phyloP scores from a whole-genome alignment of 2,329 filamentous ascomycete species.

The Ceratocystis albifundus region DNA sequence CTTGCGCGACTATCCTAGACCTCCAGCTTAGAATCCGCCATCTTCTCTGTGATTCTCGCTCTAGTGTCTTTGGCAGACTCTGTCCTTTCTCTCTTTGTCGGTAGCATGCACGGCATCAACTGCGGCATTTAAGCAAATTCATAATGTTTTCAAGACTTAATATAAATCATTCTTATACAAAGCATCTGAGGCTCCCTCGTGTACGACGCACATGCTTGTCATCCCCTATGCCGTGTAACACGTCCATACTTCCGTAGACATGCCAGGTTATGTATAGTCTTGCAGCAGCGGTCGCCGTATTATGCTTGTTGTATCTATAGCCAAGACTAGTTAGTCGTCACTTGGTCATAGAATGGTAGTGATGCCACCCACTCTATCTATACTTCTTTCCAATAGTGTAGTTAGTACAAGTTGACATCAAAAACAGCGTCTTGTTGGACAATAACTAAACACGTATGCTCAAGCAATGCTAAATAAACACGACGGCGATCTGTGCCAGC shows the following conservation, averaged over 20 bases:
- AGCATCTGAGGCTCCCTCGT: not conserved
- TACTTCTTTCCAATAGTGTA: too few relatives aligned
- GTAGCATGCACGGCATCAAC: constrained; percentile 4
- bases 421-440: too few relatives aligned
- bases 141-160: constrained; percentile 15
- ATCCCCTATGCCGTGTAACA: not conserved
- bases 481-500: too few relatives aligned
- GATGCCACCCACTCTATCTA: too few relatives aligned
- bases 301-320: too few relatives aligned
- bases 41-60: not conserved
- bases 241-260: not conserved
- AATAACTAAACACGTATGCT: too few relatives aligned
- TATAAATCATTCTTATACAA: not conserved
- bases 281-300: too few relatives aligned
- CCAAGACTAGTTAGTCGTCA: too few relatives aligned
- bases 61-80: not conserved
- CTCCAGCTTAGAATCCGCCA: not conserved
- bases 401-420: too few relatives aligned
- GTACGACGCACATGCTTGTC: not conserved
- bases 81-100: not conserved
- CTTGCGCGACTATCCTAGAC: not conserved
- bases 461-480: too few relatives aligned
- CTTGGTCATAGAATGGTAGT: too few relatives aligned
- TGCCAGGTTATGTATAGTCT: too few relatives aligned
- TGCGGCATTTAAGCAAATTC: not conserved